Evolutionary conservation across 257 asterid species (phyloP), one percentile per base, ranked within the genome.

Genomic region (Gardenia jasminoides): DNA sequence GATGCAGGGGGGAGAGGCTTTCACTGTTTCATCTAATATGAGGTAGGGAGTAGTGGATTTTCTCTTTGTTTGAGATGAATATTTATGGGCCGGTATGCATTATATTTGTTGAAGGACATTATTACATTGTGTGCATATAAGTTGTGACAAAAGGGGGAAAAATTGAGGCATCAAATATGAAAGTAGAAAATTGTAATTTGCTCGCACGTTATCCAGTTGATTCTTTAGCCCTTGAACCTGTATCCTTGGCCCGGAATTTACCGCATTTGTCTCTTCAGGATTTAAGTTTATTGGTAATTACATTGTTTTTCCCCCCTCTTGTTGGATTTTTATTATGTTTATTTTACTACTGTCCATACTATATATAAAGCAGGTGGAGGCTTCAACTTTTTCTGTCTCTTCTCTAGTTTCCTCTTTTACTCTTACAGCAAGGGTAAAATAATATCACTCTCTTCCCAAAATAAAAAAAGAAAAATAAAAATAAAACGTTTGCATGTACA

Each of bases 1-100:
- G 0, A 43, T n/a, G 69, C 82, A 79, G 82, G 71, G 58, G 47
- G 77, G 33, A 41, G 69, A 12, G 47, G 39, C 77, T 79, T 22
- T 22, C 44, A 6, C 72, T 4, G 30, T 59, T 59, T 71, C 82
- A 71, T 66, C 77, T 59, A 30, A 59, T 71, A 72, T 44, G 72
- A 79, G 82, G 82, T 79, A 79, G 22, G 77, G 3, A 26, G 76
- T 48, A 48, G 7, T 33, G 76, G 43, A 16, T 17, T 24, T 56
- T 58, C 28, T 41, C 30, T 56, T 44, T 41, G 17, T 20, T 78
- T 76, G 43, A 11, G 16, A 52, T 28, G 31, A 41, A 20, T 26
- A n/a, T n/a, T n/a, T n/a, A n/a, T n/a, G n/a, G n/a, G 17, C 31
- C 9, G 31, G 11, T 30, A n/a, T 50, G 47, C 47, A 73, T 24